Percentiles rank a stretch among this genome's conserved stretches.
phyloP scores from a whole-genome alignment of 495 filamentous ascomycete species.

The Oidiodendron maius region DNA sequence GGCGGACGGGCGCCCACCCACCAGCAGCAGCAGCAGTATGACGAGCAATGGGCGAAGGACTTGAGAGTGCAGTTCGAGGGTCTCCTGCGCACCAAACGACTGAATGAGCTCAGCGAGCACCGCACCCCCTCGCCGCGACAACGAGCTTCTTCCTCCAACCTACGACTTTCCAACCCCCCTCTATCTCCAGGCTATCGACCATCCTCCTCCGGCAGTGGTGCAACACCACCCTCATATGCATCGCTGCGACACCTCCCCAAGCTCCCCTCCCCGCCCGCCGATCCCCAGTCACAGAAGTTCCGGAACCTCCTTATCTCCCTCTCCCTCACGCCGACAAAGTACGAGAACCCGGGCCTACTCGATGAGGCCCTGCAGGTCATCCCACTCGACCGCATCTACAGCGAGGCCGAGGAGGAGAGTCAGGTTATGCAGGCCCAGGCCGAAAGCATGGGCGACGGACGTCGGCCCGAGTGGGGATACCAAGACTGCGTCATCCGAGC shows the following conservation, averaged over 20 bases:
- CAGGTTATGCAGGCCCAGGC: slow-evolving; percentile 83
- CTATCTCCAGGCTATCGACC: slow-evolving; percentile 29
- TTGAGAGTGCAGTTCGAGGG: slow-evolving; percentile 64
- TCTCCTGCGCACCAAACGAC: slow-evolving; percentile 67
- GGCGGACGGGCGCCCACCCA: slow-evolving; percentile 12
- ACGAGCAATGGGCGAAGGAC: slow-evolving; percentile 48
- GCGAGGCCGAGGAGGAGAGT: slow-evolving; percentile 87
- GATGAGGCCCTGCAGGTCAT: slow-evolving; percentile 86
- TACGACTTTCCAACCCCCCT: slow-evolving; percentile 25
- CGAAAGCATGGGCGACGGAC: slow-evolving; percentile 68
- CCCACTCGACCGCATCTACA: slow-evolving; percentile 87
- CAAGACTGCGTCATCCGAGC: slow-evolving; percentile 96
- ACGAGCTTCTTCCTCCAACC: slow-evolving; percentile 35
- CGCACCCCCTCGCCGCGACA: slow-evolving; percentile 49
- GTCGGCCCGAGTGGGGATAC: slow-evolving; percentile 90
- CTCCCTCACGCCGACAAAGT: slow-evolving; percentile 80
- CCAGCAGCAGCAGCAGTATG: slow-evolving; percentile 30
- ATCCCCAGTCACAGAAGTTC: slow-evolving; percentile 72
- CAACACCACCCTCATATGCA: slow-evolving; percentile 56
- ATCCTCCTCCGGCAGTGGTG: slow-evolving; percentile 28
- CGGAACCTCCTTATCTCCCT: slow-evolving; percentile 75
- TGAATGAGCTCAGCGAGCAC: slow-evolving; percentile 64
- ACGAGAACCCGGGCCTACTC: slow-evolving; percentile 93
- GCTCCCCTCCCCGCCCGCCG: slow-evolving; percentile 70
- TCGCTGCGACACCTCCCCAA: slow-evolving; percentile 70